These are phyloP conservation scores for Meyerozyma carpophila DNA, from an alignment of 1,139 yeast genomes.

Conservation along the genomic window DNA sequence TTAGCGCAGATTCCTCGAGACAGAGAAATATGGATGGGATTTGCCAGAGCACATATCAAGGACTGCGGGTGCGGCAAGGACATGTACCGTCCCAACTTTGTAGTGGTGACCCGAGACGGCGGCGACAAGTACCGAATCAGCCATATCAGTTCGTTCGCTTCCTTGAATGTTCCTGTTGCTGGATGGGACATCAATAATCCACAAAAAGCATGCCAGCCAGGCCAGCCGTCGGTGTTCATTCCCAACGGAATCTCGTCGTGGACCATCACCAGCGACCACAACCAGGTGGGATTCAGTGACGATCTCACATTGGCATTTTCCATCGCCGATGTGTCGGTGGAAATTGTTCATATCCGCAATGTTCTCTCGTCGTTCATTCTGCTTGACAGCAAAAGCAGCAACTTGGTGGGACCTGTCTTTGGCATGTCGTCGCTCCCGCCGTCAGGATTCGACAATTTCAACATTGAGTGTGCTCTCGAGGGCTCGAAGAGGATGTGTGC, in stretches of 20 bases:
- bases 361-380: neutral
- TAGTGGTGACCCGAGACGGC: slow-evolving; percentile 14
- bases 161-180: slow-evolving; percentile 11
- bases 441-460: slow-evolving; percentile 5
- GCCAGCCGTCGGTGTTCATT: slow-evolving; percentile 17
- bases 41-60: slow-evolving; percentile 20
- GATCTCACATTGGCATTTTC: slow-evolving; percentile 10
- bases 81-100: slow-evolving; percentile 24
- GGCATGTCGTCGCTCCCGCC: neutral
- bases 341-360: slow-evolving; percentile 5
- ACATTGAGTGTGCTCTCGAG: slow-evolving; percentile 8
- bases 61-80: slow-evolving; percentile 22
- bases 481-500: slow-evolving; percentile 5
- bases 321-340: slow-evolving; percentile 11
- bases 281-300: slow-evolving; percentile 6
- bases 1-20: slow-evolving; percentile 10
- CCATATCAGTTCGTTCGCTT: slow-evolving; percentile 8
- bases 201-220: slow-evolving; percentile 9
- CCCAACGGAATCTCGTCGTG: slow-evolving; percentile 24
- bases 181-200: slow-evolving; percentile 17
- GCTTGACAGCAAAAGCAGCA: neutral
- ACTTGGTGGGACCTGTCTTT: neutral
- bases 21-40: slow-evolving; percentile 22
- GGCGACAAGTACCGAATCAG: slow-evolving; percentile 8
- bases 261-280: slow-evolving; percentile 7